Evolutionary conservation across 371 early-diverging fungal genomes (phyloP).

Genomic region (Smittium culicis): DNA sequence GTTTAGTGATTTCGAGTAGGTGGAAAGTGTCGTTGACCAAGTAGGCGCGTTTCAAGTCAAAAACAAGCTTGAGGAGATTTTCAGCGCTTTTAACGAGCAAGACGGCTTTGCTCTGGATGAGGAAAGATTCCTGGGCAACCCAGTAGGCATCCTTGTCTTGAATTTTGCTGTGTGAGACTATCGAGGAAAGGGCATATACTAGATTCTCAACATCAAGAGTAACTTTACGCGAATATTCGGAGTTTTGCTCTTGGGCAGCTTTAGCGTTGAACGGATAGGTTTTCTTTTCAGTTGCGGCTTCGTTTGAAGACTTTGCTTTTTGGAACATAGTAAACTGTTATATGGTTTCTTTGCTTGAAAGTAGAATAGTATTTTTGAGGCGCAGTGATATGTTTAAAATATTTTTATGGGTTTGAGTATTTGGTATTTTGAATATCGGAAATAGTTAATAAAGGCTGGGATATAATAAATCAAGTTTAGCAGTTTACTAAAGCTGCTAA

Average conservation of each 20-base stretch:
- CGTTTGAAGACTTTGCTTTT: neutral
- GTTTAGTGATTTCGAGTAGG: neutral
- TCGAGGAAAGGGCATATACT: neutral
- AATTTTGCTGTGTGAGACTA: neutral
- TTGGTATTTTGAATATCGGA: too few relatives aligned
- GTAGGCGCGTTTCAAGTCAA: neutral
- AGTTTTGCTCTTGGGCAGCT: neutral
- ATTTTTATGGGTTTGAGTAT: too few relatives aligned
- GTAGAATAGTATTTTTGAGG: conserved; percentile 19
- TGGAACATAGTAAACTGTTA: neutral
- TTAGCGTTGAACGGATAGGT: neutral
- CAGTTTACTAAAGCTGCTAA: too few relatives aligned
- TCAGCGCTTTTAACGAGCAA: conserved; percentile 5
- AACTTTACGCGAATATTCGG: neutral
- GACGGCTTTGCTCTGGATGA: neutral
- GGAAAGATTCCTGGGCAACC: neutral
- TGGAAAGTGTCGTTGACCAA: conserved; percentile 1
- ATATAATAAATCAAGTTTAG: too few relatives aligned
- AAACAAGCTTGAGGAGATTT: neutral
- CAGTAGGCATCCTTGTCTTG: neutral
- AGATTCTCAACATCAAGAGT: neutral
- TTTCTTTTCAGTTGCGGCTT: neutral
- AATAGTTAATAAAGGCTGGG: too few relatives aligned
- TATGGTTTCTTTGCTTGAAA: neutral
- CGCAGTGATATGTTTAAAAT: conserved; percentile 14